Evolutionary conservation across 768 basidiomycete genomes (phyloP).

Genomic region (Podaxis pistillaris): DNA sequence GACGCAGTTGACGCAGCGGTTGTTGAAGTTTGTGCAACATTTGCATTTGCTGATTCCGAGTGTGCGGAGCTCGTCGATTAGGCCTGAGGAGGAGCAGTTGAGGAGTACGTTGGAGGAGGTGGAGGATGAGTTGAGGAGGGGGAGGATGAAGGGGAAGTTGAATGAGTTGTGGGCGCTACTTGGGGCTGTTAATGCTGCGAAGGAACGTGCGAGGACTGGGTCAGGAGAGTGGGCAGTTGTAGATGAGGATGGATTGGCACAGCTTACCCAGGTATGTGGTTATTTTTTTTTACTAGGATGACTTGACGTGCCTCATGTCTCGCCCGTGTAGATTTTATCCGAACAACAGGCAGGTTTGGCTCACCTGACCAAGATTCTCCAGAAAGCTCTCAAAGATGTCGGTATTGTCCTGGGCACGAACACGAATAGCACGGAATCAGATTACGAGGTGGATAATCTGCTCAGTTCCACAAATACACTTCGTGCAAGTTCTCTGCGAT

Average conservation of each 20-base stretch:
- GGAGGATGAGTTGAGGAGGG: constrained; percentile 65
- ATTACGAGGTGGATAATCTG: constrained; percentile 28
- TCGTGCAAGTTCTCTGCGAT: constrained; percentile 35
- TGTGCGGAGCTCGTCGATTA: constrained; percentile 70
- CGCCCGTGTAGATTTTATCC: constrained; percentile 54
- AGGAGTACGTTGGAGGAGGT: constrained; percentile 71
- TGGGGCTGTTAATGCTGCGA: constrained; percentile 65
- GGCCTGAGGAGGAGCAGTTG: constrained; percentile 78
- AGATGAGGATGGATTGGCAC: constrained; percentile 78
- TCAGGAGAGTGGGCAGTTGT: constrained; percentile 76
- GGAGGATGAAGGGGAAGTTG: constrained; percentile 67
- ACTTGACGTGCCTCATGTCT: constrained; percentile 10
- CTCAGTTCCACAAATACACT: constrained; percentile 36
- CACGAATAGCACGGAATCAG: constrained; percentile 16
- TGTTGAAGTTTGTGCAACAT: constrained; percentile 70
- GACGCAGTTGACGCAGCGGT: constrained; percentile 67
- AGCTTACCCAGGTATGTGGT: constrained; percentile 65
- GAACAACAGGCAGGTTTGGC: constrained; percentile 81
- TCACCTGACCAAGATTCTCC: constrained; percentile 75
- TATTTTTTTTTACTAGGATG: constrained; percentile 5
- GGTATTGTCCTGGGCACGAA: constrained; percentile 56
- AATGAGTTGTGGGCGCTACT: constrained; percentile 87
- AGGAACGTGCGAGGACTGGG: constrained; percentile 44
- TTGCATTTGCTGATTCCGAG: constrained; percentile 77
- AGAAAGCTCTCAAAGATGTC: constrained; percentile 62